These are phyloP conservation scores for Aegilops bicornis DNA, from an alignment of 176 grass and related monocot genomes.

Conservation along the genomic window DNA sequence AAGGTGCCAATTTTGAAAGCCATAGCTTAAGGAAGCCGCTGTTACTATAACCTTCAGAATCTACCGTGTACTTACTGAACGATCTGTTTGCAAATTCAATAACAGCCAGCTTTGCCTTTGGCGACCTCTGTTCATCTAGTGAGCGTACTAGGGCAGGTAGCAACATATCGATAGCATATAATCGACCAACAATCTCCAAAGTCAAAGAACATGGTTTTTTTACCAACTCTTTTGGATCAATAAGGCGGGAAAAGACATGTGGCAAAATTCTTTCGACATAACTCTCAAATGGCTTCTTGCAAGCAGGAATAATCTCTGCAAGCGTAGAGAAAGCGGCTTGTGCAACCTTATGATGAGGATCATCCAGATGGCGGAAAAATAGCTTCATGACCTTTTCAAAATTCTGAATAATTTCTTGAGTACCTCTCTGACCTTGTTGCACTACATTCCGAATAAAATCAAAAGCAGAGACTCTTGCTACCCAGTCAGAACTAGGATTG, in stretches of 20 bases:
- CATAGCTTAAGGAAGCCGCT: slow-evolving; percentile 96
- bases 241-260: slow-evolving; percentile 86
- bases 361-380: slow-evolving; percentile 95
- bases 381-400: slow-evolving; percentile 99
- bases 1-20: slow-evolving; percentile 91
- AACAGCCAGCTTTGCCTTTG: slow-evolving; percentile 96
- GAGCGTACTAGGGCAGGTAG: slow-evolving; percentile 90
- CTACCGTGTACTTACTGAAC: slow-evolving; percentile 72
- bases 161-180: slow-evolving; percentile 92
- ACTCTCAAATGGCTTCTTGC: slow-evolving; percentile 86
- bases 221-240: slow-evolving; percentile 91
- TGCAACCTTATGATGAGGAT: slow-evolving; percentile 98
- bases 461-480: slow-evolving; percentile 85
- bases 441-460: slow-evolving; percentile 85
- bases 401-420: slow-evolving; percentile 88
- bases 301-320: slow-evolving; percentile 94
- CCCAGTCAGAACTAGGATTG: slow-evolving; percentile 93
- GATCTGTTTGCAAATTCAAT: slow-evolving; percentile 92
- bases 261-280: slow-evolving; percentile 91
- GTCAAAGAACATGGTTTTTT: slow-evolving; percentile 84
- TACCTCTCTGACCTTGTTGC: slow-evolving; percentile 81
- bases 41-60: slow-evolving; percentile 90
- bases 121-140: slow-evolving; percentile 92
- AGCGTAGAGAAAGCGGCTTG: slow-evolving; percentile 85
- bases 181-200: slow-evolving; percentile 79